Evolutionary conservation across 116 monocot species (phyloP).

Genomic region (Zostera marina): DNA sequence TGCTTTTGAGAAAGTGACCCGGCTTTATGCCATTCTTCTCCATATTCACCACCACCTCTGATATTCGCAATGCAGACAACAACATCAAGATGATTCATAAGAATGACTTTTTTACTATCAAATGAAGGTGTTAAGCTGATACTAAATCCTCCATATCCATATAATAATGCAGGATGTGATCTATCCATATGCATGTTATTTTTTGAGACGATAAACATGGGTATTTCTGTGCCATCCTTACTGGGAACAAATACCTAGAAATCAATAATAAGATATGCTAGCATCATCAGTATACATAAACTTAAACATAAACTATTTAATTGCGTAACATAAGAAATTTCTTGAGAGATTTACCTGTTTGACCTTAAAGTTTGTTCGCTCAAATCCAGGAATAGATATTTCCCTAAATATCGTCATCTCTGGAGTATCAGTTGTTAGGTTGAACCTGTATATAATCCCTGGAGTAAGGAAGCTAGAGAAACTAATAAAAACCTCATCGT

Average conservation of each 20-base stretch:
- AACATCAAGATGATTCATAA: conserved; percentile 48
- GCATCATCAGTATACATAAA: conserved; percentile 2
- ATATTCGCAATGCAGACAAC: conserved; percentile 77
- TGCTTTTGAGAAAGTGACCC: conserved; percentile 79
- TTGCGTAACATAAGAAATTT: background rate
- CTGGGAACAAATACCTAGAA: conserved; percentile 65
- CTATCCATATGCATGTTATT: conserved; percentile 61
- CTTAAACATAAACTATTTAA: background rate
- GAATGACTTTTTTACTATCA: conserved; percentile 35
- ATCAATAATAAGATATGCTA: background rate
- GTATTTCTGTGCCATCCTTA: conserved; percentile 83
- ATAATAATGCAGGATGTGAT: conserved; percentile 69
- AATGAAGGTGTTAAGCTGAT: conserved; percentile 69
- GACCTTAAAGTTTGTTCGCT: conserved; percentile 45
- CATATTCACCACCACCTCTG: conserved; percentile 97
- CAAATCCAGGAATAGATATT: conserved; percentile 71
- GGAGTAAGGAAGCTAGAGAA: conserved; percentile 81
- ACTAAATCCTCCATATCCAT: conserved; percentile 96
- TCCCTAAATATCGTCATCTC: conserved; percentile 71
- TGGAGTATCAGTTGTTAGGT: conserved; percentile 40
- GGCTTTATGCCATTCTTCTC: conserved; percentile 93
- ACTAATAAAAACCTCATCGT: conserved; percentile 54
- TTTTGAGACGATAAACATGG: conserved; percentile 83
- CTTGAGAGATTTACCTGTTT: conserved; percentile 47
- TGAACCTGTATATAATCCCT: conserved; percentile 59